Conservation (phyloP, 2,329 filamentous ascomycete genomes). For the Dothiorella sarmentorum region DNA sequence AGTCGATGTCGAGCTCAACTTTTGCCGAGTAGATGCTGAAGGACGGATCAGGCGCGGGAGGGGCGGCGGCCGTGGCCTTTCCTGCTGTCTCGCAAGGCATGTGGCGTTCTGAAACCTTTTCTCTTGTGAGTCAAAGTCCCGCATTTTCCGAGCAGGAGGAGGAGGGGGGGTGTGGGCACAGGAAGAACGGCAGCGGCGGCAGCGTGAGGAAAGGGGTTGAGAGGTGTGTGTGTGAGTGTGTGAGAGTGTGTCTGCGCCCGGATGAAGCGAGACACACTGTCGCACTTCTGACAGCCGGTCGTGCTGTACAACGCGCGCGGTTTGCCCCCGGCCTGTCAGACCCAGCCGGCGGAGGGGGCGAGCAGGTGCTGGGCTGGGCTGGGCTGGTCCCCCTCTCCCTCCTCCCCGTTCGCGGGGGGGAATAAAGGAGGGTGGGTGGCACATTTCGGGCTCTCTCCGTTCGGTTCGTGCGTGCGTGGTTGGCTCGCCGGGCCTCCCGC, state of each 20-base stretch:
- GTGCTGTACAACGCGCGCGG: conserved; percentile 1
- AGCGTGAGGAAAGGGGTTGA: neutral
- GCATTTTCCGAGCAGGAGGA: neutral
- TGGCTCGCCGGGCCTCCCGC: too few species aligned
- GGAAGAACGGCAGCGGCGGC: neutral
- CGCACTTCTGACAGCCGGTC: conserved; percentile 10
- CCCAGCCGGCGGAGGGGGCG: too few species aligned
- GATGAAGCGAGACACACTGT: conserved; percentile 5
- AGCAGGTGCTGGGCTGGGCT: too few species aligned
- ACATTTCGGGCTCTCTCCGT: too few species aligned
- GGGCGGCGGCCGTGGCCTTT: too few species aligned
- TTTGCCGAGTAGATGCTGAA: too few species aligned
- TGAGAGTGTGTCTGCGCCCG: neutral
- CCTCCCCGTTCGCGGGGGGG: too few species aligned
- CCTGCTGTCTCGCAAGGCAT: conserved; percentile 11
- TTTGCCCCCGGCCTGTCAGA: neutral
- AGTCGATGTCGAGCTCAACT: too few species aligned
- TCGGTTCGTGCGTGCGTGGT: too few species aligned
- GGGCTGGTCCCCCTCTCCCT: too few species aligned
- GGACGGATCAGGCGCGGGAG: too few species aligned
- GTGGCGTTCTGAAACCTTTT: conserved; percentile 14
- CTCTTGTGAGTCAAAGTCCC: neutral
- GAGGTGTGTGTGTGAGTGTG: neutral
- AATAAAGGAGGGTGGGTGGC: too few species aligned
- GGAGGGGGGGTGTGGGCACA: neutral